Percentiles rank a stretch among this genome's conserved stretches.
phyloP scores from a whole-genome alignment of 306 rosid species.

The Cucurbita maxima region DNA sequence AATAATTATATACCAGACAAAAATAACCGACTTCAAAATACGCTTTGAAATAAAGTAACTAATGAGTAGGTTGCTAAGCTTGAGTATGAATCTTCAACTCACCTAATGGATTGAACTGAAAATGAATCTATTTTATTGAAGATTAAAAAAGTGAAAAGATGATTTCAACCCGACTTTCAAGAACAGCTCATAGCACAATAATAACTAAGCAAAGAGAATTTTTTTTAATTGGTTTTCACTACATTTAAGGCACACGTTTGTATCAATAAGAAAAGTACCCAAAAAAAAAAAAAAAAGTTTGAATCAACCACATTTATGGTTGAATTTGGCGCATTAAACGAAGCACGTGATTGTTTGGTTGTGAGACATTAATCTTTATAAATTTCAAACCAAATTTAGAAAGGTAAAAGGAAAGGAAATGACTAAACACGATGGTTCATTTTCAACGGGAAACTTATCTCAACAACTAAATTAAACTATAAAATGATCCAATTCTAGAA shows the following conservation, averaged over 20 bases:
- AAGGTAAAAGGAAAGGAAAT: background rate
- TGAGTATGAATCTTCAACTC: background rate
- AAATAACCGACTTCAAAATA: no score
- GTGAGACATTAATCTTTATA: background rate
- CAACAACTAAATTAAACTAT: background rate
- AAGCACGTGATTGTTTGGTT: conserved; percentile 1
- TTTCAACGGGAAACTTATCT: background rate
- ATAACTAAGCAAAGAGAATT: background rate
- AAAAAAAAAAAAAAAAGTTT: no score
- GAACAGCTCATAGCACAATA: background rate
- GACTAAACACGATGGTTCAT: background rate
- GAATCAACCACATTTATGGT: background rate
- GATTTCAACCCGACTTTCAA: background rate
- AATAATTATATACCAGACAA: no score
- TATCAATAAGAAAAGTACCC: background rate
- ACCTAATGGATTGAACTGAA: background rate
- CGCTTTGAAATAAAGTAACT: no score
- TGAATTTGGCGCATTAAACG: background rate
- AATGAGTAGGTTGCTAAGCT: no score
- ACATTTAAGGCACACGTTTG: background rate
- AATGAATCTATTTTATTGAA: no score
- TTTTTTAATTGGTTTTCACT: background rate
- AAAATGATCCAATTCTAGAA: background rate
- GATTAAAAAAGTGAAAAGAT: background rate
- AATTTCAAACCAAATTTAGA: background rate